Evolutionary conservation across 2,329 filamentous ascomycete species (phyloP).

Genomic region (Fusarium anthophilum): DNA sequence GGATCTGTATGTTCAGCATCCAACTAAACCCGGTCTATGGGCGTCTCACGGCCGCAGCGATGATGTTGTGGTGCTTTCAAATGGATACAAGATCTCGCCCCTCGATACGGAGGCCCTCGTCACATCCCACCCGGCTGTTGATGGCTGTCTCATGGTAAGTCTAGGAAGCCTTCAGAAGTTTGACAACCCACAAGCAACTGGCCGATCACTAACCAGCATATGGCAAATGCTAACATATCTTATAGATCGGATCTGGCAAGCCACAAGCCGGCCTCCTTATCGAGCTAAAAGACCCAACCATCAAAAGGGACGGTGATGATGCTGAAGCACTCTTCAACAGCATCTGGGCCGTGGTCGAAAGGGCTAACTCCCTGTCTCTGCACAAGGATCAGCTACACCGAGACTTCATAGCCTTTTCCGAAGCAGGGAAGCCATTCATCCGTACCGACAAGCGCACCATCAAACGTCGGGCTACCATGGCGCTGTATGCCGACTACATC

Average conservation of each 20-base stretch:
- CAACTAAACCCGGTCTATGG: slow-evolving; percentile 42
- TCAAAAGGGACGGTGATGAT: slow-evolving; percentile 25
- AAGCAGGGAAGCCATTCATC: slow-evolving; percentile 54
- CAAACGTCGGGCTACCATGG: slow-evolving; percentile 51
- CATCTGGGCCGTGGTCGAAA: slow-evolving; percentile 56
- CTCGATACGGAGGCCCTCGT: slow-evolving; percentile 43
- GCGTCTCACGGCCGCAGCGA: slow-evolving; percentile 45
- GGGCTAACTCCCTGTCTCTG: slow-evolving; percentile 52
- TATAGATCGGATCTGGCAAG: slow-evolving; percentile 29
- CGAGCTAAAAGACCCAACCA: slow-evolving; percentile 38
- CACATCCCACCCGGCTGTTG: slow-evolving; percentile 38
- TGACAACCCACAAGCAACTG: background rate
- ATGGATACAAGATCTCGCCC: slow-evolving; percentile 46
- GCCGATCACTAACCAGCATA: background rate
- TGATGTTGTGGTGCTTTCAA: slow-evolving; percentile 45
- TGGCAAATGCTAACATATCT: background rate
- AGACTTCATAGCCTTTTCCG: slow-evolving; percentile 53
- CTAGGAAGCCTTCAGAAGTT: background rate
- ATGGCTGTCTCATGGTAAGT: slow-evolving; percentile 37
- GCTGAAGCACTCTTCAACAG: slow-evolving; percentile 47
- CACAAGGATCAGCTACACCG: slow-evolving; percentile 54
- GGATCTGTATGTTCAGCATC: slow-evolving; percentile 43
- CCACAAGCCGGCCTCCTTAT: slow-evolving; percentile 42
- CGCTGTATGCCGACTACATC: slow-evolving; percentile 56
- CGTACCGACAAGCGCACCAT: slow-evolving; percentile 58